Percentiles rank a stretch among this genome's conserved stretches.
Evolutionary conservation across 306 rosid genomes (phyloP).

Genomic region (Trichosanthes cucumerina): DNA sequence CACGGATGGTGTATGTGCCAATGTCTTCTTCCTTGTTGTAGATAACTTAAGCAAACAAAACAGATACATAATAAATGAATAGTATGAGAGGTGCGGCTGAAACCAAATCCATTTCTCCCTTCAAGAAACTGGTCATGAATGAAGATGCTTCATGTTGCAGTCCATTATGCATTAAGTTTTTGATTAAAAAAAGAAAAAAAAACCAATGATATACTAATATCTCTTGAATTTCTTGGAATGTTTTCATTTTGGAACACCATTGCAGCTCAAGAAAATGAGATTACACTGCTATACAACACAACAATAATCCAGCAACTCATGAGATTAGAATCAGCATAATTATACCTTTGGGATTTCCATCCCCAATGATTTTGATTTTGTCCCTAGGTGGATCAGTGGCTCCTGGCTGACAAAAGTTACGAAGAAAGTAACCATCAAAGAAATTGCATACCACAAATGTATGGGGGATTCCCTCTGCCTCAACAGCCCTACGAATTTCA

Average conservation of each 20-base stretch:
- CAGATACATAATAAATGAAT: not conserved
- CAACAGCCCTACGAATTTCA: conserved; percentile 20
- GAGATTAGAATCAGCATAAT: not conserved
- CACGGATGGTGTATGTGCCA: conserved; percentile 19
- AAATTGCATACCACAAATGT: conserved; percentile 26
- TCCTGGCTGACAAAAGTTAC: conserved; percentile 22
- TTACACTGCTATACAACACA: not conserved
- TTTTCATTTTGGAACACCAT: not conserved
- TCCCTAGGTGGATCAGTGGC: conserved; percentile 29
- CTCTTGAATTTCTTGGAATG: not conserved
- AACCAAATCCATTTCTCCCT: not conserved
- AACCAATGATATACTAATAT: not conserved
- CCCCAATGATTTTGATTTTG: conserved; percentile 26
- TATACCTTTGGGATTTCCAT: conserved; percentile 34
- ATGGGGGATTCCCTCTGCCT: conserved; percentile 32
- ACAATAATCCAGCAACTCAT: not conserved
- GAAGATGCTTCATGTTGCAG: not conserved
- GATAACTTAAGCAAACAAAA: conserved; percentile 15
- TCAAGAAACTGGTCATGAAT: not conserved
- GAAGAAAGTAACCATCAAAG: conserved; percentile 30
- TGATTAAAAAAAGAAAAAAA: not conserved
- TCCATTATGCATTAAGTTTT: not conserved
- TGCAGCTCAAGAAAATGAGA: not conserved
- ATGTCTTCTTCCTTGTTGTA: conserved; percentile 38
- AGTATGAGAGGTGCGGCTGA: not conserved